Conservation (phyloP, 768 basidiomycete genomes). For the Exsudoporus frostii region DNA sequence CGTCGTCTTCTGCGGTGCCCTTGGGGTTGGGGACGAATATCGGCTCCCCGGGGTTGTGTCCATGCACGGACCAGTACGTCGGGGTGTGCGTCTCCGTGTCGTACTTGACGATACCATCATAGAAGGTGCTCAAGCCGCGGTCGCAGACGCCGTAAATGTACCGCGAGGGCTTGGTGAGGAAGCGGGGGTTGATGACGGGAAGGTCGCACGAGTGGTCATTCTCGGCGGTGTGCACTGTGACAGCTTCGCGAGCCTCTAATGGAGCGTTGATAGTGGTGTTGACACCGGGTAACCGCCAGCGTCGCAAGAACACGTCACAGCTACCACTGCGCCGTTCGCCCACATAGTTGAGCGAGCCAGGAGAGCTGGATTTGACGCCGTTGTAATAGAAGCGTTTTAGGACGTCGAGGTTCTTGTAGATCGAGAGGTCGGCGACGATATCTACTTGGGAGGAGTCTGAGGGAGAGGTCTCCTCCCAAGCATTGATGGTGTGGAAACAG, state of each 20-base stretch:
- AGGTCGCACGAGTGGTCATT: constrained; percentile 34
- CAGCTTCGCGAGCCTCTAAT: constrained; percentile 15
- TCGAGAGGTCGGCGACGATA: constrained; percentile 35
- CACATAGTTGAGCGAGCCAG: constrained; percentile 23
- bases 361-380: constrained; percentile 24
- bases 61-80: constrained; percentile 27
- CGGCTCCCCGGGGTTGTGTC: constrained; percentile 36
- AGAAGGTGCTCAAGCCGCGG: constrained; percentile 30
- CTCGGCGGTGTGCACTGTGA: constrained; percentile 21
- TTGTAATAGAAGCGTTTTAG: constrained; percentile 33
- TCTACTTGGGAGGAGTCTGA: constrained; percentile 27
- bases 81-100: constrained; percentile 26
- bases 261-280: constrained; percentile 15
- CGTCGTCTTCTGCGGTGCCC: constrained; percentile 33
- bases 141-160: constrained; percentile 33
- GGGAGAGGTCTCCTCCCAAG: constrained; percentile 32
- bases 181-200: constrained; percentile 32
- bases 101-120: constrained; percentile 36
- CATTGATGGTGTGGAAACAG: constrained; percentile 39
- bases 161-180: constrained; percentile 31
- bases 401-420: constrained; percentile 33
- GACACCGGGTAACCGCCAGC: constrained; percentile 31
- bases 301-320: constrained; percentile 25
- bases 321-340: constrained; percentile 17
- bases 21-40: constrained; percentile 35